Percentiles rank a stretch among this genome's conserved stretches.
Evolutionary conservation across 2,329 filamentous ascomycete species (phyloP).

Genomic region (Xylaria arbuscula): DNA sequence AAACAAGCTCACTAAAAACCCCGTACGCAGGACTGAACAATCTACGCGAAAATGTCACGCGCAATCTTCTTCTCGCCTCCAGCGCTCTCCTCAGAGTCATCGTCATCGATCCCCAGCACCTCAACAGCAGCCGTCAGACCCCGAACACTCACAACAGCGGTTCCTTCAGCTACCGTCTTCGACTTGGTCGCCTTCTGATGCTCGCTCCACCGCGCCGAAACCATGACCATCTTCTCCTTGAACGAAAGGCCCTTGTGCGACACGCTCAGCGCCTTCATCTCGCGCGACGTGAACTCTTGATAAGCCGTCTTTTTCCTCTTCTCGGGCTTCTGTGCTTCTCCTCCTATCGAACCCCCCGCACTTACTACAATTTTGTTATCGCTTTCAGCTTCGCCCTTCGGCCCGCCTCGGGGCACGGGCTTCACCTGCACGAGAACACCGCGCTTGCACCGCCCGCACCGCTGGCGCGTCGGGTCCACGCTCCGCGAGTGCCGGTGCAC

Average conservation of each 20-base stretch:
- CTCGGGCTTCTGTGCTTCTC: constrained; percentile 27
- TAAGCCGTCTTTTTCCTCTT: constrained; percentile 54
- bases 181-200: constrained; percentile 75
- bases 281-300: constrained; percentile 42
- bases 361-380: constrained; percentile 19
- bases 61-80: constrained; percentile 9
- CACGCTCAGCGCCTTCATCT: constrained; percentile 46
- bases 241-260: constrained; percentile 55
- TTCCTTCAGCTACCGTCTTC: constrained; percentile 46
- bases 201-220: constrained; percentile 71
- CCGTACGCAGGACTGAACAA: not conserved
- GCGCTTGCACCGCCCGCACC: constrained; percentile 81
- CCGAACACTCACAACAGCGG: constrained; percentile 59
- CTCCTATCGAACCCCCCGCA: not conserved
- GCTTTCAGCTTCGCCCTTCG: constrained; percentile 24
- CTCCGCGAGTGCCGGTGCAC: constrained; percentile 89
- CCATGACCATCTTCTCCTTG: constrained; percentile 74
- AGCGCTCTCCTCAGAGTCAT: not conserved
- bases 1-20: not conserved
- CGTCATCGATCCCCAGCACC: constrained; percentile 58
- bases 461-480: constrained; percentile 76
- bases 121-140: constrained; percentile 72
- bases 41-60: constrained; percentile 33
- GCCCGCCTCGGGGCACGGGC: constrained; percentile 71
- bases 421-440: constrained; percentile 77